Base-by-base conservation (phyloP, 208 protist genomes). In the Leishmania lainsoni region DNA sequence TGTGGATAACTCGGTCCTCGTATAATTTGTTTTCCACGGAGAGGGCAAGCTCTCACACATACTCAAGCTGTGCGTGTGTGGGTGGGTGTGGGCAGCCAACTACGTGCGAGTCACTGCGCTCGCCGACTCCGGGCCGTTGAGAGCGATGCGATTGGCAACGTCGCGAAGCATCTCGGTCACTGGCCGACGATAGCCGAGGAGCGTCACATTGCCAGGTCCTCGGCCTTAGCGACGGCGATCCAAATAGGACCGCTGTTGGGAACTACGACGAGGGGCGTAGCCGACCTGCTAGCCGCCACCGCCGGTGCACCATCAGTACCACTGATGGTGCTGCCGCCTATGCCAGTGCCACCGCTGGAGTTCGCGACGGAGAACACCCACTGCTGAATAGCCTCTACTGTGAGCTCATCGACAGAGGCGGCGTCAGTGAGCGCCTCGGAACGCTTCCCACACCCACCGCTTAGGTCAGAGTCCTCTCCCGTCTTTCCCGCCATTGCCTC, bases 211-310 rank as follows among this genome's bases (percentile, higher is more conserved):
- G 17, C 84, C 82, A 10, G 90, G 76, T 95, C 91, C 48, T 79
- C 73, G 29, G 68, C 80, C 78, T 94, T 90, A 4, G 90, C 77
- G 32, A 94, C 89, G 2, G 75, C n/a, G 22, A 91, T 76, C 92
- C 93, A 97, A 5, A 95, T 65, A 6, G 93, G 90, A 9, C 93
- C 93, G 63, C 81, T 81, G 48, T 90, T 91, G 12, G 83, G 82
- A 52, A 75, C 70, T 39, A 81, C 80, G 6, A 72, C 29, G 12
- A 61, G 32, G 14, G 70, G 22, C n/a, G 26, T 66, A 8, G 35
- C 35, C 52, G 10, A 10, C 14, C 9, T 14, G 2, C 20, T 22
- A 48, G 39, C 29, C 20, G 74, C 42, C 52, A 16, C 79, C 10
- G 45, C 22, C 12, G 69, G 69, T 9, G 26, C 20, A 20, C 69